These are phyloP conservation scores for Trypanosoma boissoni DNA, from an alignment of 208 protist genomes.

Conservation along the genomic window DNA sequence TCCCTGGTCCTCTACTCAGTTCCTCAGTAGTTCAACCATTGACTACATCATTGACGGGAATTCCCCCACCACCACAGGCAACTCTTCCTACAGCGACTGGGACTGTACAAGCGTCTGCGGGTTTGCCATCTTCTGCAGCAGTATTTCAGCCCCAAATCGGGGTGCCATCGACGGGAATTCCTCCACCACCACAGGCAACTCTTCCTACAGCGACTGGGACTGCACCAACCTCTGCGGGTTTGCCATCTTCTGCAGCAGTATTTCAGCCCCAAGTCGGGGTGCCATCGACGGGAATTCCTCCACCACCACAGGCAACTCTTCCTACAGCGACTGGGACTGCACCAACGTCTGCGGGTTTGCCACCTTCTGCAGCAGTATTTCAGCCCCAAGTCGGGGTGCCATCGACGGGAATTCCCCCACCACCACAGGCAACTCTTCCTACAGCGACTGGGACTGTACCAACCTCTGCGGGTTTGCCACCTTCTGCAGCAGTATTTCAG, in stretches of 20 bases:
- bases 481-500: conserved; percentile 5
- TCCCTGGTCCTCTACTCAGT: no score
- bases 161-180: conserved; percentile 4
- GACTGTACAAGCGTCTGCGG: neutral
- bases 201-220: neutral
- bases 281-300: conserved; percentile 8
- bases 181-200: conserved; percentile 8
- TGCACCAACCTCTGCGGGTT: no score
- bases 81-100: neutral
- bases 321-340: neutral
- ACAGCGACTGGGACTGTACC: neutral
- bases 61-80: conserved; percentile 1
- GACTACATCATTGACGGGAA: neutral
- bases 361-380: conserved; percentile 4
- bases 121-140: conserved; percentile 1
- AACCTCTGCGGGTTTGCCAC: no score
- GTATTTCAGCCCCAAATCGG: neutral
- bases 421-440: neutral
- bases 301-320: conserved; percentile 2
- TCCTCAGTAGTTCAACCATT: neutral
- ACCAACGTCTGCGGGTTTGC: no score
- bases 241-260: conserved; percentile 1
- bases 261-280: no score
- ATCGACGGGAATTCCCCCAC: neutral
- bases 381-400: no score